phyloP scores from a whole-genome alignment of 2,329 filamentous ascomycete species.

The Penicillium sp. region DNA sequence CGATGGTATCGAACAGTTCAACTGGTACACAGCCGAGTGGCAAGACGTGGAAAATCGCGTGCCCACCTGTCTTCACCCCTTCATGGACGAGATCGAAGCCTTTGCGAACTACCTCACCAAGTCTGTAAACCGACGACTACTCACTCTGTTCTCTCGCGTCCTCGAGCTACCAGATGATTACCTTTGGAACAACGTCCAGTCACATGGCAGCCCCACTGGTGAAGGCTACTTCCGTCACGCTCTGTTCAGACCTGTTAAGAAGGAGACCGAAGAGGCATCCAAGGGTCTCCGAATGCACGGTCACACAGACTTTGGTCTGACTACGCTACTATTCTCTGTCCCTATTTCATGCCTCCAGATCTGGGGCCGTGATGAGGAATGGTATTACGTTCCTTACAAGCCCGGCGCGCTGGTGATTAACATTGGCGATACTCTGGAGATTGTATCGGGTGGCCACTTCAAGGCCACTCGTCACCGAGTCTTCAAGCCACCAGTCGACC shows the following conservation, averaged over 20 bases:
- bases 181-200: slow-evolving; percentile 51
- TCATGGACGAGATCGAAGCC: slow-evolving; percentile 55
- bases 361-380: slow-evolving; percentile 49
- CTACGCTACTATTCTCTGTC: slow-evolving; percentile 53
- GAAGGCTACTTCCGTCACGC: slow-evolving; percentile 55
- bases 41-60: slow-evolving; percentile 42
- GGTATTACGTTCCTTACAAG: slow-evolving; percentile 51
- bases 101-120: slow-evolving; percentile 55
- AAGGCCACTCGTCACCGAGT: slow-evolving; percentile 53
- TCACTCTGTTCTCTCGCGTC: slow-evolving; percentile 49
- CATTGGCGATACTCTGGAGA: slow-evolving; percentile 52
- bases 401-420: slow-evolving; percentile 56
- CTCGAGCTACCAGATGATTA: slow-evolving; percentile 52
- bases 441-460: slow-evolving; percentile 53
- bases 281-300: slow-evolving; percentile 48
- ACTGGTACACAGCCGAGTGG: slow-evolving; percentile 56
- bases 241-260: slow-evolving; percentile 44
- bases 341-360: slow-evolving; percentile 55
- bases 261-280: slow-evolving; percentile 43
- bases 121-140: slow-evolving; percentile 51
- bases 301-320: slow-evolving; percentile 54
- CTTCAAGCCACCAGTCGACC: slow-evolving; percentile 48
- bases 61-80: slow-evolving; percentile 53
- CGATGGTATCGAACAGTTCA: slow-evolving; percentile 60
- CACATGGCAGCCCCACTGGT: slow-evolving; percentile 47